Conservation (phyloP, 2,329 filamentous ascomycete genomes). For the Penicillium psychrosexuale region DNA sequence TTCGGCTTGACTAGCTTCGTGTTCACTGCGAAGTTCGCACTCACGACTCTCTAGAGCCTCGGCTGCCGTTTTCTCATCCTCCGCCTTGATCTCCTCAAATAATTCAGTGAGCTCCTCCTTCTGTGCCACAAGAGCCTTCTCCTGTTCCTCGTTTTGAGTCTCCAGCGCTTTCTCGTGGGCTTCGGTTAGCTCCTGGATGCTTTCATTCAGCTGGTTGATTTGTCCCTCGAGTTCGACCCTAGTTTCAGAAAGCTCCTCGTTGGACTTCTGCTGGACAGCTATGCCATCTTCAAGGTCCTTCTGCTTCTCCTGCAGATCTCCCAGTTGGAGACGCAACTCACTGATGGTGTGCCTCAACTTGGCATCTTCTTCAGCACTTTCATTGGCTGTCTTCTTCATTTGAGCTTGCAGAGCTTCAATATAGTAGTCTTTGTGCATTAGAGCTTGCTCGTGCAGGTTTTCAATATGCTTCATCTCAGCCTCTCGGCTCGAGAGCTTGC, state of each 20-base stretch:
- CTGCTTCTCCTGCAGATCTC: conserved; percentile 50
- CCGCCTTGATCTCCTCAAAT: conserved; percentile 48
- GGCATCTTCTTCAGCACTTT: conserved; percentile 49
- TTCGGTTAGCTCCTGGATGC: conserved; percentile 42
- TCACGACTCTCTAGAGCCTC: conserved; percentile 39
- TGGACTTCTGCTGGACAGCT: conserved; percentile 44
- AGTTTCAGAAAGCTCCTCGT: conserved; percentile 44
- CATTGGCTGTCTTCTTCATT: conserved; percentile 49
- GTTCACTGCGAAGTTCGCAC: conserved; percentile 44
- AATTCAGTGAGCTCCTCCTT: conserved; percentile 46
- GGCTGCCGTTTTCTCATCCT: conserved; percentile 41
- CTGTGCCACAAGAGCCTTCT: conserved; percentile 40
- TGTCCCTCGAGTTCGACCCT: conserved; percentile 46
- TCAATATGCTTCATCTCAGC: conserved; percentile 50
- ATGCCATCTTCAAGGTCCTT: conserved; percentile 51
- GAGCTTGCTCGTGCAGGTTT: conserved; percentile 49
- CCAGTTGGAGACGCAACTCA: conserved; percentile 51
- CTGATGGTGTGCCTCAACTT: conserved; percentile 44
- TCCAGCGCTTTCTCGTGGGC: conserved; percentile 43
- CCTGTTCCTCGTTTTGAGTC: conserved; percentile 31
- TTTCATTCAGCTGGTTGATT: conserved; percentile 38
- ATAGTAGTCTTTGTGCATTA: conserved; percentile 54
- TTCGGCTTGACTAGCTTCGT: conserved; percentile 33
- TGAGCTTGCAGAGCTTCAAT: conserved; percentile 52
- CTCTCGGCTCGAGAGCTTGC: conserved; percentile 49